Evolutionary conservation across 176 grass and related monocot genomes (phyloP).

Genomic region (Oryza coarctata): DNA sequence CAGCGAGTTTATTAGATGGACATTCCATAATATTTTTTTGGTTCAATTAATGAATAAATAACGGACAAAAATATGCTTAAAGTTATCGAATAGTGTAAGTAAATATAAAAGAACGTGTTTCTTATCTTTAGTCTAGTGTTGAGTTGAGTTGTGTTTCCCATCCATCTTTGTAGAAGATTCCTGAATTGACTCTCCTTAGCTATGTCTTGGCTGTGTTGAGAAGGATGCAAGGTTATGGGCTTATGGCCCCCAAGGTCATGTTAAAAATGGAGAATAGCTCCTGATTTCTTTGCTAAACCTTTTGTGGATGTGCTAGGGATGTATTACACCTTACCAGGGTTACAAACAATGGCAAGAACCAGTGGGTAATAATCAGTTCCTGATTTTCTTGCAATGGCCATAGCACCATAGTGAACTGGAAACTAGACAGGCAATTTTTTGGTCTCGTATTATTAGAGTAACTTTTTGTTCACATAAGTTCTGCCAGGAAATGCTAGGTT

Average conservation of each 20-base stretch:
- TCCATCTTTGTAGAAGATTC: not conserved
- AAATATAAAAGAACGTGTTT: not conserved
- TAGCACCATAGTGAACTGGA: not conserved
- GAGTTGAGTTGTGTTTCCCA: too few relatives aligned
- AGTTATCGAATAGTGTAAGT: not conserved
- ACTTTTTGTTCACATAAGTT: not conserved
- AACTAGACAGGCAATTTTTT: not conserved
- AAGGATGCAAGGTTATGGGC: not conserved
- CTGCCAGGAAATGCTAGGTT: too few relatives aligned
- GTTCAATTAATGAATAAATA: too few relatives aligned
- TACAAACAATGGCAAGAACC: not conserved
- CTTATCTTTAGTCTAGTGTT: too few relatives aligned
- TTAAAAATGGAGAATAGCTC: not conserved
- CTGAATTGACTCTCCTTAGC: not conserved
- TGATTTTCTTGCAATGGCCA: not conserved
- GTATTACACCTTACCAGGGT: not conserved
- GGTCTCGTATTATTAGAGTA: not conserved
- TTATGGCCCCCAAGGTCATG: not conserved
- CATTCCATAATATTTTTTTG: not conserved
- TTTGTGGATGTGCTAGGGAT: not conserved
- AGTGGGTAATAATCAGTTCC: not conserved
- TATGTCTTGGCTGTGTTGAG: not conserved
- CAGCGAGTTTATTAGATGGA: not conserved
- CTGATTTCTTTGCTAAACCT: not conserved
- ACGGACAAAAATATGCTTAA: not conserved